Evolutionary conservation across 345 rosid genomes (phyloP), one percentile per base, ranked within the genome.

Genomic region (Hibiscus tridactylites): DNA sequence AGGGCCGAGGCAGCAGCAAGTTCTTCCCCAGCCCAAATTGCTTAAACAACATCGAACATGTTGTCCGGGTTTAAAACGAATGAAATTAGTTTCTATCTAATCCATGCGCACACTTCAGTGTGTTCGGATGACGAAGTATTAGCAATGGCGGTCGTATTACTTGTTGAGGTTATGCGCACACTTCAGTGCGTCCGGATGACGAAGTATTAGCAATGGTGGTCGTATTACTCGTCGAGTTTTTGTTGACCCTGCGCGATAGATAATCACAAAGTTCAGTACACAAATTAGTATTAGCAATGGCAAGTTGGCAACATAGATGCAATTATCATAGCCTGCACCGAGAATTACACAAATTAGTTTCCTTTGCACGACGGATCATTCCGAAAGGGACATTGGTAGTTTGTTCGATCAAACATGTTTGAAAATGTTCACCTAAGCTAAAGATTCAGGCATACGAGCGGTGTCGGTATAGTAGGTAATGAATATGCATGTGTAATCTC

Each of bases 241-340:
- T 21, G 24, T 21, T 21, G 24, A 21, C 24, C 24, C 24, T 21
- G 24, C 24, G 24, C 24, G 24, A 21, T 21, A 21, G 24, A 21
- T 21, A 21, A 21, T 21, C 24, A 21, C 1, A 21, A 21, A 21
- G 24, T 21, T 21, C 24, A 21, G 24, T 21, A 21, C 1, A 21
- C 24, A 21, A 21, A 21, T 21, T 21, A 21, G 24, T 21, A 21
- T 21, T 21, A 21, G 24, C 24, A 21, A 21, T 21, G 24, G 24
- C 24, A 21, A 21, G 24, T 21, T 21, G 24, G 24, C 24, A 21
- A 21, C 24, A 21, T 21, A 21, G 24, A 21, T 21, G 24, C 24
- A 21, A 21, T 21, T 21, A 78, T 88, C 90, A 80, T 88, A 88
- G 74, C 90, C 87, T 88, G 85, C 49, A 78, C 63, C 74, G 75